Base-by-base conservation (phyloP, 495 filamentous ascomycete genomes). In the Oleoguttula mirabilis region DNA sequence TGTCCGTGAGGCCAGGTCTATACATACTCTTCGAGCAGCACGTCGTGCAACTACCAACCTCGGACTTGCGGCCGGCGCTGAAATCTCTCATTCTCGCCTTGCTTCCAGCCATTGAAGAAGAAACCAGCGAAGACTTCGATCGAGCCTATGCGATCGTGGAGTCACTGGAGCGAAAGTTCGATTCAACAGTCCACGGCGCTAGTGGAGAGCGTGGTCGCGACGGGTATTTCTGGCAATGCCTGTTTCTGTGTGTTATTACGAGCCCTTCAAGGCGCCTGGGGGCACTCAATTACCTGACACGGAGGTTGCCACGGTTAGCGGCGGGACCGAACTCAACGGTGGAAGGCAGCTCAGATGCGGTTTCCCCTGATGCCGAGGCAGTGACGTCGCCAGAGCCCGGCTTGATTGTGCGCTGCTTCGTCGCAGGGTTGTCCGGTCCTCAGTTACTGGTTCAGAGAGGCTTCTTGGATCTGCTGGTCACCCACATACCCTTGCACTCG, bases 211-310 rank as follows among this genome's bases (percentile, higher is more conserved):
- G 24, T 3, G 39, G 21, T n/a, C 79, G 75, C 21, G 83, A 88
- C 39, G 83, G 86, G 50, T 93, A 86, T 58, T 99, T 94, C 58
- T 99, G 90, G 90, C 90, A 99, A 65, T 94, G 84, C 60, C 81
- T 99, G 50, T 94, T 99, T 51, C 68, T 96, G 27, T 85, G 87
- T 11, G 77, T 84, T 0, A 93, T 99, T 25, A 94, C 88, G 4
- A 87, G 84, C 55, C 69, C 82, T 20, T 82, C 75, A 30, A 71
- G 92, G 45, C 75, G 90, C 32, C 79, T 81, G 50, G 90, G 90
- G 20, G 84, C 85, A 16, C 64, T 99, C 41, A 83, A 88, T 20
- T 96, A 84, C 59, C 64, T 99, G 32, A 66, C 72, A 20, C 80
- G 86, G 41, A 76, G 75, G 51, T 68, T 99, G 10, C 90, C 90